Conservation (phyloP, 495 filamentous ascomycete species). For the Penicillium steckii region DNA sequence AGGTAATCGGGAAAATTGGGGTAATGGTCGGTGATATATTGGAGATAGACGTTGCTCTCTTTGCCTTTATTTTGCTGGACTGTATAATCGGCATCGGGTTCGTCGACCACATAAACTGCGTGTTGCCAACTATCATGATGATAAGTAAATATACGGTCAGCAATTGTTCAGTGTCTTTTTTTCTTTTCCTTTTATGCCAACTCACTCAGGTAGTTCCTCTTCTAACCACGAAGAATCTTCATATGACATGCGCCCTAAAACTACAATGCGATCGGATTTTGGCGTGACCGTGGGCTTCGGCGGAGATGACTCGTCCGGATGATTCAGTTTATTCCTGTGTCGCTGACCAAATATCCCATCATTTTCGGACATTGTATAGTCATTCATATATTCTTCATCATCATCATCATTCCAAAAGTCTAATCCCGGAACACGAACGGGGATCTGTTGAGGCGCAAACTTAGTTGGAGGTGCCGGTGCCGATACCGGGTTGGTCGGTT, state of each 20-base stretch:
- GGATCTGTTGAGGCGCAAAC: constrained; percentile 15
- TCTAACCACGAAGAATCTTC: constrained; percentile 44
- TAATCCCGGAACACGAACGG: constrained; percentile 19
- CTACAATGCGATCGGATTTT: constrained; percentile 32
- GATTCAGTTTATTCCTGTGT: neutral
- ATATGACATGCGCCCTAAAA: constrained; percentile 36
- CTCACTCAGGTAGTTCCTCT: constrained; percentile 39
- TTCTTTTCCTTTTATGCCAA: too few relatives aligned
- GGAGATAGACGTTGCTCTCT: constrained; percentile 49
- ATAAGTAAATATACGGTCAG: too few relatives aligned
- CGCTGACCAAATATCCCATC: neutral
- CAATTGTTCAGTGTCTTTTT: neutral
- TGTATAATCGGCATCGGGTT: constrained; percentile 40
- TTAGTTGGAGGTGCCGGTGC: neutral
- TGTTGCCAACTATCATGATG: constrained; percentile 50
- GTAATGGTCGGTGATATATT: constrained; percentile 53
- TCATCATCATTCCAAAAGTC: neutral
- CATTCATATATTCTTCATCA: neutral
- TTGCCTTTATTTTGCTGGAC: constrained; percentile 47
- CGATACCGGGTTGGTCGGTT: constrained; percentile 14
- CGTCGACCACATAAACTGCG: constrained; percentile 61
- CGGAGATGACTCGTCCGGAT: neutral
- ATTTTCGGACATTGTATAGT: neutral
- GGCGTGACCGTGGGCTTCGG: constrained; percentile 16
- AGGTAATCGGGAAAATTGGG: constrained; percentile 43